These are phyloP conservation scores for Neoascochyta sp. DNA, from an alignment of 2,329 filamentous ascomycete species.

Conservation along the genomic window DNA sequence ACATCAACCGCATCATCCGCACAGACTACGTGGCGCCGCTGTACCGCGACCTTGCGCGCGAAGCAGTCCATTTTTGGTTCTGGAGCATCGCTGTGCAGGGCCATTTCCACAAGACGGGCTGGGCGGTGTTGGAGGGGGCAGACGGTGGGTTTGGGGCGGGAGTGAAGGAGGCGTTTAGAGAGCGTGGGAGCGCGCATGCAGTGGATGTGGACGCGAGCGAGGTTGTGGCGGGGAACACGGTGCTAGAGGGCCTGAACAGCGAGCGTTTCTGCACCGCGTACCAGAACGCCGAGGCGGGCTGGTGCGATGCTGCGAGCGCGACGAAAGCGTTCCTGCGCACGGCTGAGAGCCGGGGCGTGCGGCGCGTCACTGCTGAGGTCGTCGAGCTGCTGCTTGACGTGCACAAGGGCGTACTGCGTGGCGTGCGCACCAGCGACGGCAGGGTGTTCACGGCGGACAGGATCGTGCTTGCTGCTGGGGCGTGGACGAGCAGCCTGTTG, in stretches of 20 bases:
- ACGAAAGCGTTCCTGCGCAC: conserved; percentile 45
- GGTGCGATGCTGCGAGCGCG: conserved; percentile 51
- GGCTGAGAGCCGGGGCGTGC: conserved; percentile 45
- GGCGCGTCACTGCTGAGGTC: conserved; percentile 45
- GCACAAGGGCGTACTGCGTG: too few relatives aligned
- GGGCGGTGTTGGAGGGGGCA: conserved; percentile 53
- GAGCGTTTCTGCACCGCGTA: conserved; percentile 39
- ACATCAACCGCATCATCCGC: conserved; percentile 60
- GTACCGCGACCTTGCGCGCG: conserved; percentile 51
- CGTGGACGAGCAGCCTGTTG: conserved; percentile 54
- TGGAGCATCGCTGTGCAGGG: conserved; percentile 24
- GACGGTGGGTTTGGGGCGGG: conserved; percentile 47
- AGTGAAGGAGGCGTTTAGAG: conserved; percentile 54
- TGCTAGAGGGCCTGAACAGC: conserved; percentile 29
- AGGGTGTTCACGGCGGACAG: conserved; percentile 50
- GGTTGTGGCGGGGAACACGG: conserved; percentile 43
- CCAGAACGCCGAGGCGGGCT: conserved; percentile 51
- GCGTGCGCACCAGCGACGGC: conserved; percentile 50
- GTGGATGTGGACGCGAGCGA: conserved; percentile 26
- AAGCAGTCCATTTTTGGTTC: conserved; percentile 44
- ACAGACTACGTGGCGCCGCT: conserved; percentile 57
- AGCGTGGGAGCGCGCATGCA: conserved; percentile 41
- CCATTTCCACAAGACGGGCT: conserved; percentile 57
- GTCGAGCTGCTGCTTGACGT: conserved; percentile 45
- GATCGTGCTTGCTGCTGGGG: conserved; percentile 54